Percentiles rank a stretch among this genome's conserved stretches.
Evolutionary conservation across 176 grass and related monocot genomes (phyloP).

Genomic region (Zea luxurians): DNA sequence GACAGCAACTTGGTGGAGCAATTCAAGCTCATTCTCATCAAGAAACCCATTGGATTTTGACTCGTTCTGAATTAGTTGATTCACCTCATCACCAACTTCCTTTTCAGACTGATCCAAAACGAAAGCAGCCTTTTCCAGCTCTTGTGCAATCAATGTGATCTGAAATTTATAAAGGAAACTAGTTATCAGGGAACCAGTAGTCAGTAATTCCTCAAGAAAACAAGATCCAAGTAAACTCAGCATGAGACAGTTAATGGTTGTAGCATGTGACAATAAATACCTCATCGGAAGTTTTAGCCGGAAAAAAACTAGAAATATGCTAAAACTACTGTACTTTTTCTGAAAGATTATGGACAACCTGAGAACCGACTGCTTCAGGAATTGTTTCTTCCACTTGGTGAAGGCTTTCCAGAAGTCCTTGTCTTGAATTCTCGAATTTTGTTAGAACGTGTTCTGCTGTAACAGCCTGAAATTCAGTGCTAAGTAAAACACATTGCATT

Average conservation of each 20-base stretch:
- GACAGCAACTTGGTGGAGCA: conserved; percentile 54
- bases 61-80: conserved; percentile 56
- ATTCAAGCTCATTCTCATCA: conserved; percentile 58
- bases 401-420: conserved; percentile 71
- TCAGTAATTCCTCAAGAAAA: not conserved
- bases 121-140: conserved; percentile 59
- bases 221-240: conserved; percentile 10
- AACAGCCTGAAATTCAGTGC: conserved; percentile 53
- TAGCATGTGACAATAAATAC: not conserved
- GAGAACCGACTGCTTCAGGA: conserved; percentile 48
- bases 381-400: conserved; percentile 60
- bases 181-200: conserved; percentile 25
- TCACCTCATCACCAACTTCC: conserved; percentile 56
- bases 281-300: not conserved
- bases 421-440: conserved; percentile 82
- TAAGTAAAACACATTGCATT: not conserved
- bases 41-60: conserved; percentile 44
- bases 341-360: conserved; percentile 48
- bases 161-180: conserved; percentile 30
- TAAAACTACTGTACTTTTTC: not conserved
- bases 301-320: not conserved
- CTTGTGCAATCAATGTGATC: conserved; percentile 54
- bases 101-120: conserved; percentile 65
- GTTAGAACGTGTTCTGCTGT: conserved; percentile 50
- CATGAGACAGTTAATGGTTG: conserved; percentile 9